Conservation (phyloP, 148 eudicot species). For the Camellia japonica region DNA sequence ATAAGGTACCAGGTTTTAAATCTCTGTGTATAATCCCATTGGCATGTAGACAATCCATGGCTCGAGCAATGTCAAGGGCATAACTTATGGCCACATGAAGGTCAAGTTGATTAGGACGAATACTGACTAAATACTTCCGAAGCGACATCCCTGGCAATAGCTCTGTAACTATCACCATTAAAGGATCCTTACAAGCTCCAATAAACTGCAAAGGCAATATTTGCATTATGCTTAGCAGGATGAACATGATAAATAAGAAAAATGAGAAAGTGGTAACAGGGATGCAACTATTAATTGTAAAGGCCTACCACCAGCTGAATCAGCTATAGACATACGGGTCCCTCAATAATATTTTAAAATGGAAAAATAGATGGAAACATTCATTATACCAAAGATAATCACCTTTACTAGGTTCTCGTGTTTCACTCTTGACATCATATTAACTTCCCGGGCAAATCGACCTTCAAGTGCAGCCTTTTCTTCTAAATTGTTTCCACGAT, state of each 20-base stretch:
- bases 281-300: not conserved
- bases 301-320: not conserved
- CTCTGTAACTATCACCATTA: conserved; percentile 95
- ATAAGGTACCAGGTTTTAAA: conserved; percentile 81
- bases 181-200: conserved; percentile 97
- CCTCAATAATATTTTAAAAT: not conserved
- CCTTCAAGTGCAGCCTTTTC: conserved; percentile 70
- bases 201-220: conserved; percentile 65
- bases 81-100: conserved; percentile 59
- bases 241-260: not conserved
- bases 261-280: not conserved
- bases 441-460: conserved; percentile 86
- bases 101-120: conserved; percentile 77
- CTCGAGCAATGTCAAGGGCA: conserved; percentile 88
- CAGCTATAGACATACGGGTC: not conserved
- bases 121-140: conserved; percentile 66
- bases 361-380: not conserved
- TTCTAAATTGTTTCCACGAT: conserved; percentile 65
- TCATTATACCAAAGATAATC: conserved; percentile 4
- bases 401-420: conserved; percentile 92
- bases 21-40: conserved; percentile 98
- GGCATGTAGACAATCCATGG: conserved; percentile 89
- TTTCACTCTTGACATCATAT: conserved; percentile 90
- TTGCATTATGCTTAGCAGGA: not conserved
- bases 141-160: conserved; percentile 83